These are phyloP conservation scores for Lentinula edodes DNA, from an alignment of 768 basidiomycete genomes.

Conservation along the genomic window DNA sequence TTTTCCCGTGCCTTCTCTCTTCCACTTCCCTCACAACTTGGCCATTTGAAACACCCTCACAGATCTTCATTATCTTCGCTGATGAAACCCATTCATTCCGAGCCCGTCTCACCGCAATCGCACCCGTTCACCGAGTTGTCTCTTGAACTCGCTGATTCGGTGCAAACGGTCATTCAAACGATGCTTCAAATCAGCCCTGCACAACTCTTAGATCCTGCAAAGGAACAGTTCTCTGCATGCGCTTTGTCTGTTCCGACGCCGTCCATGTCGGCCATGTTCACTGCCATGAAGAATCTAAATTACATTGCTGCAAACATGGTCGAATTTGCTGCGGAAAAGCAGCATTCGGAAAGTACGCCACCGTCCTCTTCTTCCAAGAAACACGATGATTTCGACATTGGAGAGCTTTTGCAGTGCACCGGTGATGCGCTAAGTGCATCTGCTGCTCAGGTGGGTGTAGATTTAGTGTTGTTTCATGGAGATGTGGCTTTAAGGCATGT, in stretches of 20 bases:
- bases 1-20: constrained; percentile 74
- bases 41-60: constrained; percentile 66
- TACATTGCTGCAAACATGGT: constrained; percentile 87
- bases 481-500: constrained; percentile 87
- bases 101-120: constrained; percentile 21
- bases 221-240: constrained; percentile 90
- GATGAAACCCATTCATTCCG: constrained; percentile 11
- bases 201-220: constrained; percentile 87
- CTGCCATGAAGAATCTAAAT: constrained; percentile 90
- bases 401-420: constrained; percentile 83
- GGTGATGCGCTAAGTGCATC: constrained; percentile 84
- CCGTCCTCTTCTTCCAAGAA: constrained; percentile 10
- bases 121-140: constrained; percentile 64
- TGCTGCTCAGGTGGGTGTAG: constrained; percentile 80
- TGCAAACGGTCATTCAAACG: constrained; percentile 88
- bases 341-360: constrained; percentile 8
- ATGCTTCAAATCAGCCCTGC: constrained; percentile 86
- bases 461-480: constrained; percentile 86
- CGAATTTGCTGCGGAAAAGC: constrained; percentile 30
- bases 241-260: constrained; percentile 83
- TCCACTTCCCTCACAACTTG: constrained; percentile 77
- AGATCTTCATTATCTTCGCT: constrained; percentile 21
- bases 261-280: constrained; percentile 83
- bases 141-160: constrained; percentile 83
- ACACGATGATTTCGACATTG: constrained; percentile 80